Evolutionary conservation across 2,329 filamentous ascomycete species (phyloP), one percentile per base, ranked within the genome.

Genomic region (Aschersonia sp.): DNA sequence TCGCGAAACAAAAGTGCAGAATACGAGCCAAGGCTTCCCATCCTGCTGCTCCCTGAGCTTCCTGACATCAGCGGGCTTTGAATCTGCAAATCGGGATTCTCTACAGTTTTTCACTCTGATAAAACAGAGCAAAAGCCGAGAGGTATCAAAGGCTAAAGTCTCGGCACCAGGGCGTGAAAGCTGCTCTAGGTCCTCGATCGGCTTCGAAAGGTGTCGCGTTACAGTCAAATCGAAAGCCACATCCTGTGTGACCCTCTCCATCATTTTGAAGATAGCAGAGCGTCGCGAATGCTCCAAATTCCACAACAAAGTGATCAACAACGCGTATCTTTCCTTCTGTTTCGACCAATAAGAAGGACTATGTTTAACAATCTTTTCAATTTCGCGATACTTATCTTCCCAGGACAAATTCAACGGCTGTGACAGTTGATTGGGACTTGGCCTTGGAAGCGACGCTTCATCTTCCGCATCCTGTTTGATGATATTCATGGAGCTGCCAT

Each of bases 81-180:
- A 43, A 42, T 43, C 44, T 29, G 41, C 43, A n/a, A 51, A 31
- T 12, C 50, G 40, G 4, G 47, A 45, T 7, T 63, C 58, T 30
- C 48, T 50, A 28, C 48, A 51, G 28, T 55, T 35, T 32, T 56
- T 59, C 29, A 56, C 57, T 38, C 53, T 56, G 5, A 57, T 46
- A 45, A 60, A 64, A 45, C 56, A 58, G 5, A 63, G 47, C 43
- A 62, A 66, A 6, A 63, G 35, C 12, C 58, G 55, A 5, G 56
- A 55, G 4, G 62, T 9, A 44, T 67, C 62, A 40, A 65, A 63
- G 1, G 56, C 52, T 35, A 55, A 45, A 4, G 54, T 53, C 20
- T 53, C 49, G 5, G 46, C 9, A 4, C 46, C 51, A 9, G 45
- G 44, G 5, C 45, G n/a, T 1, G 48, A 41, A 9, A 60, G 48